Evolutionary conservation across 352 stramenopile genomes (phyloP).

Genomic region (Pythium aphanidermatum): DNA sequence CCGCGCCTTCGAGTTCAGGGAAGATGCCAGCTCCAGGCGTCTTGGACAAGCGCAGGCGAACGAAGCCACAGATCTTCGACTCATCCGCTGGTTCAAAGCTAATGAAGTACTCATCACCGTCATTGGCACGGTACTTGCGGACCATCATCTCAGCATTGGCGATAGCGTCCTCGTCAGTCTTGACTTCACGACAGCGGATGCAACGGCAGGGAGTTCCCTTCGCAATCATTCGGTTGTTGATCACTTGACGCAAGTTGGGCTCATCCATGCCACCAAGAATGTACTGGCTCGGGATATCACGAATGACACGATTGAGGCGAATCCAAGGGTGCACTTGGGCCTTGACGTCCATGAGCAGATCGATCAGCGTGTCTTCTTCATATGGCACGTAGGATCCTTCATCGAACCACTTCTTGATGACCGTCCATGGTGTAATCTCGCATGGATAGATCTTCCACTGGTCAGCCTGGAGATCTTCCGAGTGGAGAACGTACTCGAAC

Average conservation of each 20-base stretch:
- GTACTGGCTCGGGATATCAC: conserved; percentile 92
- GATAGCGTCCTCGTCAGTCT: conserved; percentile 79
- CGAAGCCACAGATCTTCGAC: conserved; percentile 89
- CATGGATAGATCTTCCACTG: conserved; percentile 96
- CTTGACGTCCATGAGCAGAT: conserved; percentile 89
- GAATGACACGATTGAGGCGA: conserved; percentile 90
- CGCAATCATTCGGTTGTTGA: conserved; percentile 77
- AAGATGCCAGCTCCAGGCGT: conserved; percentile 67
- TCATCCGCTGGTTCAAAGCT: conserved; percentile 89
- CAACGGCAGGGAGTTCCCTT: conserved; percentile 74
- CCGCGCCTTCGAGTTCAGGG: conserved; percentile 63
- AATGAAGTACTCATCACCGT: conserved; percentile 89
- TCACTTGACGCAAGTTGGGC: conserved; percentile 88
- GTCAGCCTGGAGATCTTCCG: conserved; percentile 87
- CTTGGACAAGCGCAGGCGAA: conserved; percentile 72
- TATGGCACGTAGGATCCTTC: conserved; percentile 88
- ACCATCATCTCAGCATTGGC: conserved; percentile 58
- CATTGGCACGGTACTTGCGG: conserved; percentile 82
- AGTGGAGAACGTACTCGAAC: conserved; percentile 89
- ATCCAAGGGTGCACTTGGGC: conserved; percentile 92
- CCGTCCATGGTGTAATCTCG: conserved; percentile 88
- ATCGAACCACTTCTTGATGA: conserved; percentile 91
- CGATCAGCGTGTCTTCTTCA: conserved; percentile 78
- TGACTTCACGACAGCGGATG: conserved; percentile 90
- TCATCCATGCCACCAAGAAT: conserved; percentile 91